A percentile compares a stretch with the other conserved stretches of the same genome.
phyloP scores from a whole-genome alignment of 176 grass and related monocot genomes.

The Aechmea fasciata region DNA sequence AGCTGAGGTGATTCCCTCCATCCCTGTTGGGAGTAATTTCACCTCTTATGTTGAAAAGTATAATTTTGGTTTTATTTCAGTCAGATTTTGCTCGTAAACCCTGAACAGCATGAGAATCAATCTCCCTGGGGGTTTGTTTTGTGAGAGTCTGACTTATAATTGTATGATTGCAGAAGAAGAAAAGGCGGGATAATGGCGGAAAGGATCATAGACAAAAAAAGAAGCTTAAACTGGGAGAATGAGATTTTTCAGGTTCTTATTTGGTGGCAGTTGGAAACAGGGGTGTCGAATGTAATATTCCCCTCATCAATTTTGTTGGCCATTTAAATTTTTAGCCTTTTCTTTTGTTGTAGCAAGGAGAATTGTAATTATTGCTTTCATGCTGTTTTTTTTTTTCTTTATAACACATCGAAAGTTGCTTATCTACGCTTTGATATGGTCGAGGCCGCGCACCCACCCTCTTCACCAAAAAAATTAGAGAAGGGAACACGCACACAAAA shows the following conservation, averaged over 20 bases:
- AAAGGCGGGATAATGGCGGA: slow-evolving; percentile 27
- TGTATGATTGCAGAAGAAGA: slow-evolving; percentile 43
- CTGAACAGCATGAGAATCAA: too few relatives aligned
- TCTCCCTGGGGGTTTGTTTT: slow-evolving; percentile 4
- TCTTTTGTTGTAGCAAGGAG: too few relatives aligned
- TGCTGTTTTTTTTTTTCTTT: too few relatives aligned
- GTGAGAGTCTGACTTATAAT: slow-evolving; percentile 14
- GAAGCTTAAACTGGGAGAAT: slow-evolving; percentile 27
- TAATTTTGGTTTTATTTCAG: neutral
- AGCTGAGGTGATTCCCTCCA: slow-evolving; percentile 47
- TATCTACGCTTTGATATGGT: too few relatives aligned
- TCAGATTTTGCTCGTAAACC: neutral
- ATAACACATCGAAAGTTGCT: too few relatives aligned
- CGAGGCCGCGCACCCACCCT: too few relatives aligned
- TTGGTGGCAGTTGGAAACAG: neutral
- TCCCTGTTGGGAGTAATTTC: neutral
- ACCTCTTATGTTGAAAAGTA: neutral
- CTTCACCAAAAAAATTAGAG: too few relatives aligned
- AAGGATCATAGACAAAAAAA: slow-evolving; percentile 34
- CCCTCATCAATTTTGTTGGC: slow-evolving; percentile 23
- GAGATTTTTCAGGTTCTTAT: neutral
- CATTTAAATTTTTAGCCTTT: neutral
- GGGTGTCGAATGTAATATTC: neutral
- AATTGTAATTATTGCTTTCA: too few relatives aligned
- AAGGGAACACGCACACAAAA: too few relatives aligned